Evolutionary conservation across 2,329 filamentous ascomycete genomes (phyloP), one percentile per base, ranked within the genome.

Genomic region (Cladophialophora exuberans): DNA sequence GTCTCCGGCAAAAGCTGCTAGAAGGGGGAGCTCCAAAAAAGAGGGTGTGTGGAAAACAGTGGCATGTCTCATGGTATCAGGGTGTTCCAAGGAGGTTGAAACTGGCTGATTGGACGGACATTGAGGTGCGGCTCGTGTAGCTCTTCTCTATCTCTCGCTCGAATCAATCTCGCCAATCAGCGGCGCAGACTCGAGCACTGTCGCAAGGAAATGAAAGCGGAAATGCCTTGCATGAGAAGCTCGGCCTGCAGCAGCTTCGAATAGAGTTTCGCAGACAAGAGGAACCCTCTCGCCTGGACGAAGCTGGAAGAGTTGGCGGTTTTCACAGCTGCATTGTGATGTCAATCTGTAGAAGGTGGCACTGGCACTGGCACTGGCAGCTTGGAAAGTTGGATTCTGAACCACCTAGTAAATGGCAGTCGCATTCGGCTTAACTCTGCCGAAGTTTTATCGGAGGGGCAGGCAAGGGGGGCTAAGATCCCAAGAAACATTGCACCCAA

Each of bases 141-240:
- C 22, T n/a, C 35, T 49, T 49, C 26, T 46, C 15, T 46, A 9
- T 18, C 10, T 15, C 9, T 30, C 25, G 15, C 18, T n/a, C 9
- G 10, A 41, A 35, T n/a, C n/a, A n/a, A n/a, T n/a, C n/a, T n/a
- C n/a, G 18, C 49, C 52, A 55, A 55, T 55, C 36, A 49, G 22
- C n/a, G 25, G n/a, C 18, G 38, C 46, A 28, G 13, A 30, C 25
- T 15, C 15, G 31, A 39, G 22, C 33, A 39, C 35, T 18, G 30
- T 22, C 18, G 46, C 31, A 28, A 17, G 33, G 25, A 17, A 49
- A 28, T 30, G 17, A 11, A 17, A 36, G 45, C 36, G 47, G 25
- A 51, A 51, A 51, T 51, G 47, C 47, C 47, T 42, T 43, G 47
- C 47, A 51, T 43, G 26, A n/a, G n/a, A 43, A 33, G 47, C 26